A percentile compares a stretch with the other conserved stretches of the same genome.
Conservation (phyloP, 2,329 filamentous ascomycete species). For the Hyphodiscus sp. region DNA sequence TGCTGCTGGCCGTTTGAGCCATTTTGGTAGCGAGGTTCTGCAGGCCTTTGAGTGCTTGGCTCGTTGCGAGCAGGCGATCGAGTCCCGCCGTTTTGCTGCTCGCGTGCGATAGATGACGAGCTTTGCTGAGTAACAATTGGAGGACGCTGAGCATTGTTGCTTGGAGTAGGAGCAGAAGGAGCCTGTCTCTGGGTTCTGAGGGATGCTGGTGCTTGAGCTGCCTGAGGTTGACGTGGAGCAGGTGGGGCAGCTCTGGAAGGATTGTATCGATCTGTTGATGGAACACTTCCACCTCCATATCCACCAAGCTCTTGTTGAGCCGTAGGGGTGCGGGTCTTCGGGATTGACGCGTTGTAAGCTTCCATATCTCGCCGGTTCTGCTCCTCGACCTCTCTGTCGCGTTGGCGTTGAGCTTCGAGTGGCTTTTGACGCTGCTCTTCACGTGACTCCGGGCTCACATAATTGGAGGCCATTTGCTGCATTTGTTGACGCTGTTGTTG, state of each 20-base stretch:
- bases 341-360: constrained; percentile 83
- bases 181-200: constrained; percentile 73
- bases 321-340: constrained; percentile 70
- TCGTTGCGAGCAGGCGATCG: constrained; percentile 38
- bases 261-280: constrained; percentile 63
- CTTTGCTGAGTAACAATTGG: constrained; percentile 44
- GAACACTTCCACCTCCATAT: constrained; percentile 38
- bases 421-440: constrained; percentile 58
- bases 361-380: constrained; percentile 70
- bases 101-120: constrained; percentile 37
- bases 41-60: constrained; percentile 29
- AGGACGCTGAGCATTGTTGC: constrained; percentile 36
- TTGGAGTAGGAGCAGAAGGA: constrained; percentile 59
- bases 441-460: constrained; percentile 40
- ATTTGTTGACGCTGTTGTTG: constrained; percentile 50
- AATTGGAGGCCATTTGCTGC: constrained; percentile 50
- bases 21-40: constrained; percentile 32
- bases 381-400: constrained; percentile 52
- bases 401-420: constrained; percentile 48
- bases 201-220: constrained; percentile 45
- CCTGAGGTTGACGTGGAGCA: constrained; percentile 55
- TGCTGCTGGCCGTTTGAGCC: constrained; percentile 33
- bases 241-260: constrained; percentile 79
- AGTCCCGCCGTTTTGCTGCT: constrained; percentile 22
- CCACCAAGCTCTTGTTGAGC: constrained; percentile 88